Base-by-base conservation (phyloP, 108 stramenopile species). In the Epithemia pelagica region DNA sequence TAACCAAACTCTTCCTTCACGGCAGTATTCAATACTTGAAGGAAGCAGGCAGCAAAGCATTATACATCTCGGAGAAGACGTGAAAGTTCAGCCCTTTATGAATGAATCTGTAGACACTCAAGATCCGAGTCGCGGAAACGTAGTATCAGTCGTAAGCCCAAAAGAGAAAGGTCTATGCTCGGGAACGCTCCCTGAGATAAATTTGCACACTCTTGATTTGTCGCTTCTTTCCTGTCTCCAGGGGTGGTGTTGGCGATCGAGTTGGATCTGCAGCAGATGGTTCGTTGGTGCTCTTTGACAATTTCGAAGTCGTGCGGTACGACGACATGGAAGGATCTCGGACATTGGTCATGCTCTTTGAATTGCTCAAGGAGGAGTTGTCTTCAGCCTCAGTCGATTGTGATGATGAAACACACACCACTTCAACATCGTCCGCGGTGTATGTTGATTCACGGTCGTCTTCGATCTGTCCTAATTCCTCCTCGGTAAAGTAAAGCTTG, bases 401-500 rank as follows among this genome's bases (percentile, higher is more conserved):
- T n/a, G 69, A 70, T 60, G 61, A 58, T 10, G 78, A 70, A 26
- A 89, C 83, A 28, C 83, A 84, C 0, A 92, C 75, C 53, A 89
- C 82, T 72, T 92, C 91, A 23, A 92, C 68, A 66, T 92, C 88
- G 69, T 92, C 91, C 26, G 81, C 78, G 52, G 70, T 72, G 64
- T 74, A 77, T 19, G 81, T 86, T 28, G 74, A 78, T n/a, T 69
- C 74, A 54, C 91, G 77, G 74, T 92, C 91, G 25, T 82, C 82
- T 68, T 92, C 88, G 30, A 86, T 78, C 66, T 88, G 76, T 56
- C 89, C 86, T 54, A 92, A 55, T 66, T 92, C 91, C 33, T 87
- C 76, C 60, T 89, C 84, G 18, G 81, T 82, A 46, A 89, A 89
- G 74, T 86, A 92, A 18, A 92, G 66, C 30, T 79, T 70, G 1